Percentiles rank a stretch among this genome's conserved stretches.
These are phyloP conservation scores for Aspergillus aculeatus DNA, from an alignment of 2,329 filamentous ascomycete species.

Conservation along the genomic window DNA sequence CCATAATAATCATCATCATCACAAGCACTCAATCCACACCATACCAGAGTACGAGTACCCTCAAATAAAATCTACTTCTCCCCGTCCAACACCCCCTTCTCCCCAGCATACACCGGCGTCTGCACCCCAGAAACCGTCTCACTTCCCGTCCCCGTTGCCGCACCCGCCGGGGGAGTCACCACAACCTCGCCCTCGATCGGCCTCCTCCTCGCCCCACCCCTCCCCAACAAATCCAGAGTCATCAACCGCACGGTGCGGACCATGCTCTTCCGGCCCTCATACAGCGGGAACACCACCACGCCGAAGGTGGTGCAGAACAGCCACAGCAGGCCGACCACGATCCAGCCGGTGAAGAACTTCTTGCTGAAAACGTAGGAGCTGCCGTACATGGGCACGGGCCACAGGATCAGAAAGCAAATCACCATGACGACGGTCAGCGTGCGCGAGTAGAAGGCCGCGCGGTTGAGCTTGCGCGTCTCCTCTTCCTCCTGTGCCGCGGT, in stretches of 20 bases:
- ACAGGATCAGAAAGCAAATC: conserved; percentile 71
- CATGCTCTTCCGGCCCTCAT: conserved; percentile 71
- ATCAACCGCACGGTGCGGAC: conserved; percentile 61
- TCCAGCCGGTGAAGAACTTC: conserved; percentile 80
- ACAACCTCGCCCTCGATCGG: background rate
- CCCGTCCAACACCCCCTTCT: conserved; percentile 6
- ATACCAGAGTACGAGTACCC: no score
- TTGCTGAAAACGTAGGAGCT: conserved; percentile 77
- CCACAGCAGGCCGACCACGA: conserved; percentile 75
- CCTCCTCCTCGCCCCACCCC: conserved; percentile 40
- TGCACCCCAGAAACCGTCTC: conserved; percentile 1
- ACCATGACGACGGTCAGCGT: conserved; percentile 64
- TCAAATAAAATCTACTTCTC: background rate
- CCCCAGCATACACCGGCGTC: conserved; percentile 10
- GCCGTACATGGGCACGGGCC: conserved; percentile 92
- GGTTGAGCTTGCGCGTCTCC: conserved; percentile 53
- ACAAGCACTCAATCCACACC: background rate
- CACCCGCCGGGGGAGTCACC: no score
- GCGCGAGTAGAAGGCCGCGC: conserved; percentile 55
- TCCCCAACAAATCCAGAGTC: conserved; percentile 56
- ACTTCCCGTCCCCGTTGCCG: background rate
- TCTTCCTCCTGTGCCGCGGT: conserved; percentile 40
- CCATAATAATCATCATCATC: background rate
- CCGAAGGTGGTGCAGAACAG: conserved; percentile 69
- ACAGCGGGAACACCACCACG: conserved; percentile 79